A percentile compares a stretch with the other conserved stretches of the same genome.
Evolutionary conservation across 2,329 filamentous ascomycete genomes (phyloP).

Genomic region (Aspergillus pseudonomiae): DNA sequence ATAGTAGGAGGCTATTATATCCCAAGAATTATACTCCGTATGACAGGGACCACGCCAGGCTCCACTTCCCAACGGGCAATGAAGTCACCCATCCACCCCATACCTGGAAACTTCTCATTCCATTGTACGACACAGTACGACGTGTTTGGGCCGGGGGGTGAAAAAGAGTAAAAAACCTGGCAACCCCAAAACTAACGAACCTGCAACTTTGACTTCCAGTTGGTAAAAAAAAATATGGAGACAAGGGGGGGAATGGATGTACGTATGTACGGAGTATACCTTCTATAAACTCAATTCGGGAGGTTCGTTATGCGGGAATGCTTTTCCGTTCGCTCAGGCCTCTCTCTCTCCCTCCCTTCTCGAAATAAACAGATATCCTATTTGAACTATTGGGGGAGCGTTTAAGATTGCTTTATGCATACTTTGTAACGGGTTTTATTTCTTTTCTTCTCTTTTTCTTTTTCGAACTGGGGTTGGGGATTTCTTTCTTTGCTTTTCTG

Average conservation of each 20-base stretch:
- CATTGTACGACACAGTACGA: background rate
- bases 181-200: background rate
- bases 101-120: background rate
- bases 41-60: conserved; percentile 2
- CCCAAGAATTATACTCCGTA: background rate
- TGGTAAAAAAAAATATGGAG: no score
- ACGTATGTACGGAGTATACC: no score
- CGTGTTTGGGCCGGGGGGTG: background rate
- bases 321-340: no score
- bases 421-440: background rate
- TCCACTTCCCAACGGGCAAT: background rate
- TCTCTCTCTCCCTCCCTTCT: no score
- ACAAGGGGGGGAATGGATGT: no score
- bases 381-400: background rate
- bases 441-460: background rate
- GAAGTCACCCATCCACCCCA: background rate
- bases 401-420: background rate
- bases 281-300: no score
- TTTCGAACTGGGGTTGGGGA: background rate
- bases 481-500: no score
- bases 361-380: background rate
- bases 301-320: no score
- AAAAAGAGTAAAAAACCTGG: background rate
- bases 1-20: background rate
- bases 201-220: background rate